Evolutionary conservation across 2,329 filamentous ascomycete genomes (phyloP).

Genomic region (Exutisphaerella laricina): DNA sequence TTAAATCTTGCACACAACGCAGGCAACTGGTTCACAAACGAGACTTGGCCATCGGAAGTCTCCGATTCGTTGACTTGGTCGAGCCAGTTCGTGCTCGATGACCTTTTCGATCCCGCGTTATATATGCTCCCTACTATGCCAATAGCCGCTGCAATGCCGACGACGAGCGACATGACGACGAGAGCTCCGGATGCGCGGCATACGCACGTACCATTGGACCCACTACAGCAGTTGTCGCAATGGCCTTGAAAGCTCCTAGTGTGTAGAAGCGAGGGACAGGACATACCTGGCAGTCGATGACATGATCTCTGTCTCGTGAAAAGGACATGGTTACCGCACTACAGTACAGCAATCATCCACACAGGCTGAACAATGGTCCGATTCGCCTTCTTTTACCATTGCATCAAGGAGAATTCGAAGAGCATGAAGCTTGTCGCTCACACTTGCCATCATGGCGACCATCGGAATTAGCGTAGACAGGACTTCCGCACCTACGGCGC

Average conservation of each 20-base stretch:
- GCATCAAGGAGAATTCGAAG: too few relatives aligned
- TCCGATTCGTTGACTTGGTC: background rate
- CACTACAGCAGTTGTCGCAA: background rate
- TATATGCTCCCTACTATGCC: background rate
- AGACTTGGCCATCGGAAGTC: background rate
- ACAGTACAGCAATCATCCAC: background rate
- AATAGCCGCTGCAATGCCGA: background rate
- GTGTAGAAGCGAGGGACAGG: too few relatives aligned
- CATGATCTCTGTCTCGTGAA: too few relatives aligned
- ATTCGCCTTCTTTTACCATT: background rate
- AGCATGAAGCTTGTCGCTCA: too few relatives aligned
- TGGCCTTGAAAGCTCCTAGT: background rate
- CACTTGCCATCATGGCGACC: too few relatives aligned
- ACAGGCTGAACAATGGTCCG: too few relatives aligned
- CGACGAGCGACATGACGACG: background rate
- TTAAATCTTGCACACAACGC: too few relatives aligned
- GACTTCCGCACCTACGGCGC: too few relatives aligned
- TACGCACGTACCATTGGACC: background rate
- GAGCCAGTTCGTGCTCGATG: constrained; percentile 1
- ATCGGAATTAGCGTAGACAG: too few relatives aligned
- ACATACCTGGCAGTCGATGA: too few relatives aligned
- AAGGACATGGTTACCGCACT: too few relatives aligned
- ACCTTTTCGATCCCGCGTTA: background rate
- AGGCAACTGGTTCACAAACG: background rate
- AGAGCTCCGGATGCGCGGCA: too few relatives aligned